A percentile compares a stretch with the other conserved stretches of the same genome.
phyloP scores from a whole-genome alignment of 2,329 filamentous ascomycete genomes.

The Scopulariopsis brevicaulis region DNA sequence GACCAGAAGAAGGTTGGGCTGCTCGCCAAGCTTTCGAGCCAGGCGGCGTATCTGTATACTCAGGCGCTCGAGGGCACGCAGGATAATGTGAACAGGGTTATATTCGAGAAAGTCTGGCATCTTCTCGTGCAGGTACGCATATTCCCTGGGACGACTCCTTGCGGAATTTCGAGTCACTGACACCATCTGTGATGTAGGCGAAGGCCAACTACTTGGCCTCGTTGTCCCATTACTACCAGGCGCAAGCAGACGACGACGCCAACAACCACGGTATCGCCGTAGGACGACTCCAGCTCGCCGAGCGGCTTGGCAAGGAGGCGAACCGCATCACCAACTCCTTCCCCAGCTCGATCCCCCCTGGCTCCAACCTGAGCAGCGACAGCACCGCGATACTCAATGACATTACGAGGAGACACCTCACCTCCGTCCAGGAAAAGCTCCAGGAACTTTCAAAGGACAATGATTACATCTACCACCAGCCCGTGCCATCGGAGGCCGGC shows the following conservation, averaged over 20 bases:
- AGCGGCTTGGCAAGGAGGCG: slow-evolving; percentile 68
- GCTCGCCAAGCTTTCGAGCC: slow-evolving; percentile 84
- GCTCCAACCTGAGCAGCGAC: slow-evolving; percentile 74
- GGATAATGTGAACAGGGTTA: slow-evolving; percentile 79
- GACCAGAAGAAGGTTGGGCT: slow-evolving; percentile 90
- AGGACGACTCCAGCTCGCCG: slow-evolving; percentile 70
- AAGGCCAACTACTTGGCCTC: slow-evolving; percentile 79
- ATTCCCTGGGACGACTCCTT: neutral
- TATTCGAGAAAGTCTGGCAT: slow-evolving; percentile 93
- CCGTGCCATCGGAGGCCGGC: slow-evolving; percentile 74
- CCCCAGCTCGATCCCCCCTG: slow-evolving; percentile 66
- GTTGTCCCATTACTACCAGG: slow-evolving; percentile 88
- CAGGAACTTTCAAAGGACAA: slow-evolving; percentile 77
- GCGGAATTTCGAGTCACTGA: neutral
- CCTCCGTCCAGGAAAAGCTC: slow-evolving; percentile 72
- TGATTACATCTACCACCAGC: slow-evolving; percentile 96
- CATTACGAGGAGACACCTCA: slow-evolving; percentile 70
- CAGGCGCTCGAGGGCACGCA: slow-evolving; percentile 85
- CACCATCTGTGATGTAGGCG: slow-evolving; percentile 26
- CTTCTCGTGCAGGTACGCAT: slow-evolving; percentile 60
- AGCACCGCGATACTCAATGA: slow-evolving; percentile 65
- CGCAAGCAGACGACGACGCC: slow-evolving; percentile 78
- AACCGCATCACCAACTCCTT: slow-evolving; percentile 67
- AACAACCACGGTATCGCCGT: slow-evolving; percentile 81
- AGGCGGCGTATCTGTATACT: slow-evolving; percentile 76